Evolutionary conservation across 2,329 filamentous ascomycete genomes (phyloP).

Genomic region (Paraphaeosphaeria minitans): DNA sequence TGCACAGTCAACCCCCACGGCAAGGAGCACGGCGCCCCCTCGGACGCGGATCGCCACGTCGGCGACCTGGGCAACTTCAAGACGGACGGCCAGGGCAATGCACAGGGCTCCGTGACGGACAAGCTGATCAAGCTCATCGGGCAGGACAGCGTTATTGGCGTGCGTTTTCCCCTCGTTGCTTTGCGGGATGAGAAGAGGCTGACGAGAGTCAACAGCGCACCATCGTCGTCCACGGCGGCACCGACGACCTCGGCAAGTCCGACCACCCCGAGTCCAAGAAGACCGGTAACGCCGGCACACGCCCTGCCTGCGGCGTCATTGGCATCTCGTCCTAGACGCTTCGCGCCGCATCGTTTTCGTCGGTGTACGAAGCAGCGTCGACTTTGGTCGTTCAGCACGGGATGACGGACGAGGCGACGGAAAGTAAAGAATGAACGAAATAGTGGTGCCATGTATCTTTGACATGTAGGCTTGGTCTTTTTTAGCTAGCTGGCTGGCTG

Average conservation of each 20-base stretch:
- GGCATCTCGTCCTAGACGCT: constrained; percentile 66
- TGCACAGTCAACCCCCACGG: constrained; percentile 85
- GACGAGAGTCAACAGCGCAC: constrained; percentile 68
- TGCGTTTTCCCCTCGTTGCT: constrained; percentile 51
- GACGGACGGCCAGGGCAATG: constrained; percentile 90
- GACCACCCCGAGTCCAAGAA: constrained; percentile 94
- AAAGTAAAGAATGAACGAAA: too few species aligned
- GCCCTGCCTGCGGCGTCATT: constrained; percentile 96
- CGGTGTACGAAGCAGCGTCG: too few species aligned
- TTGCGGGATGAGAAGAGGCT: not conserved
- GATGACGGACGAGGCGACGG: too few species aligned
- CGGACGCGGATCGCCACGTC: constrained; percentile 85
- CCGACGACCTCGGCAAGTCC: constrained; percentile 94
- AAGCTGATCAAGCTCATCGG: constrained; percentile 93
- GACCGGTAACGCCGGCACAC: constrained; percentile 92
- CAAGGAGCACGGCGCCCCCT: constrained; percentile 90
- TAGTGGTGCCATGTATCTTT: too few species aligned
- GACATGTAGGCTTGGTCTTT: too few species aligned
- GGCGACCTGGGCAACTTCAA: constrained; percentile 97
- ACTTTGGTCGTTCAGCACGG: too few species aligned
- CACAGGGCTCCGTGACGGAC: constrained; percentile 80
- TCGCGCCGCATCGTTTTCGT: too few species aligned
- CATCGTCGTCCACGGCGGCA: constrained; percentile 91
- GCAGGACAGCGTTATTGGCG: constrained; percentile 90
- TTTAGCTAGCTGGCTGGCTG: too few species aligned